Base-by-base conservation (phyloP, 1,284 basidiomycete genomes). In the Singerocomus inundabilis region DNA sequence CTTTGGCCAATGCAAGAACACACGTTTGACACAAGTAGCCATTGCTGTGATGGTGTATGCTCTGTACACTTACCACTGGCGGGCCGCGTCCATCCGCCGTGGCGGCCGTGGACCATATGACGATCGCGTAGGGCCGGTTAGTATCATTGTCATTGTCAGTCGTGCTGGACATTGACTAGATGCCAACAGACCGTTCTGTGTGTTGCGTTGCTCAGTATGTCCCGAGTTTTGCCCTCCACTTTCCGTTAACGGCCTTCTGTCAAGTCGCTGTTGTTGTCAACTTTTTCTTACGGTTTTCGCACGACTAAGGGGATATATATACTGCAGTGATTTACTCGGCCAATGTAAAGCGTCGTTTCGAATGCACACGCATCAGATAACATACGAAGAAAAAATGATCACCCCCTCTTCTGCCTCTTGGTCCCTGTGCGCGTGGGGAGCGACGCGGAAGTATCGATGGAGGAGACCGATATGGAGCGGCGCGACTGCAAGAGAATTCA, bases 1-100 rank as follows among this genome's bases (percentile, higher is more conserved):
- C 26, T 56, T 6, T 33, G 30, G 43, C 29, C 32, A 24, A 29
- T 30, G 18, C 32, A 38, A 34, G 42, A 28, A 52, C 15, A 16
- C 26, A 25, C 16, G 25, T 47, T 45, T 61, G 35, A 62, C 48
- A 24, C 38, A 16, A 24, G 38, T 62, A 96, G 95, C 96, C 35
- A 92, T 98, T 84, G 91, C 84, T 12, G 93, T 98, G 58, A 98
- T 98, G 96, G 69, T 93, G 29, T 98, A 98, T 69, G 96, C 97
- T 1, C 74, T 99, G 16, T 88, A 90, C 59, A 93, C 93, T 37
- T 98, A 95, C 70, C 95, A 98, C 70, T 95, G 94, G 91, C 85
- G 96, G 60, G 97, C 96, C 13, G 80, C 84, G 28, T 93, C 94
- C 21, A 99, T 99, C 66, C 84, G 95, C 44, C 81, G 85, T 51